Evolutionary conservation across 2,329 filamentous ascomycete genomes (phyloP), one percentile per base, ranked within the genome.

Genomic region (Bisporella sp.): DNA sequence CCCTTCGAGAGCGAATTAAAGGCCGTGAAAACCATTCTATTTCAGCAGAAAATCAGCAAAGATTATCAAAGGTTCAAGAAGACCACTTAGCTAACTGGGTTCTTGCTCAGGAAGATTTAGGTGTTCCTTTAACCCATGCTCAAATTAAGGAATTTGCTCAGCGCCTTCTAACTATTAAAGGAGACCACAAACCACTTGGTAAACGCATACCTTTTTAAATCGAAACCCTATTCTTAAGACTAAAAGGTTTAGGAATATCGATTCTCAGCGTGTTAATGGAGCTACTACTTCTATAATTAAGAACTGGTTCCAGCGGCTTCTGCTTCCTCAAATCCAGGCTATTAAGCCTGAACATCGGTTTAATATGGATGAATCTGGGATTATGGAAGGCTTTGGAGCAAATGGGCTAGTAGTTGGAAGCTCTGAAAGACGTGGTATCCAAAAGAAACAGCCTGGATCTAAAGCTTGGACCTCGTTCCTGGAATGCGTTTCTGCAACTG

Each of bases 331-430:
- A 29, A 37, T 49, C 5, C 1, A 44, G 29, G 33, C 46, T 42
- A 41, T 48, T 42, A 41, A 48, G 31, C 46, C 35, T 8, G 8
- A 41, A 6, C 33, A 49, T 45, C 47, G 47, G 7, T 49, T 11
- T 13, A 49, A 49, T 49, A 49, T 49, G 12, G 41, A 49, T 12
- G 13, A 49, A 45, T 32, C 47, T 5, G 41, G 47, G 5, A 49
- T 49, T 45, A 49, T 44, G 11, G 41, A 49, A 45, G 32, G 47
- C 33, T 11, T 40, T 6, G 41, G 41, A 29, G 13, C 31, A 28
- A 49, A 45, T 49, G 21, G 32, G 5, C 11, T 39, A 40, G 32
- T 49, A 2, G 6, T 45, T 31, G 28, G 42, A 1, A 45, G 42
- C 30, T 5, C 11, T n/a, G 30, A 48, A 32, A 21, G n/a, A 43